Conservation (phyloP, 129 eudicot species). For the Heracleum sosnowskyi region DNA sequence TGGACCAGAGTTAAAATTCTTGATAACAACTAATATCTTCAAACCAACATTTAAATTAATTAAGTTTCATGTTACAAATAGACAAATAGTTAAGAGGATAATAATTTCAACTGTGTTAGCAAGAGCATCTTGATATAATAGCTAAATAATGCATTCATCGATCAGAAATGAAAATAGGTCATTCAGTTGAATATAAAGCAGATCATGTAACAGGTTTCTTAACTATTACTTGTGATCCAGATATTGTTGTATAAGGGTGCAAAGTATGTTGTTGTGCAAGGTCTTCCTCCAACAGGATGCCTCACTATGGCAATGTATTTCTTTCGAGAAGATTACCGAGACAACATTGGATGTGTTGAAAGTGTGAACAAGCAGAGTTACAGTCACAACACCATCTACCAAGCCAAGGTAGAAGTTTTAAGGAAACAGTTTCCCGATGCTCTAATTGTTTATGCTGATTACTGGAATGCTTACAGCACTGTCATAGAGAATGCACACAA, state of each 20-base stretch:
- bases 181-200: not conserved
- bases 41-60: not conserved
- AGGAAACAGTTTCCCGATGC: slow-evolving; percentile 40
- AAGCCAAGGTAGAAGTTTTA: slow-evolving; percentile 36
- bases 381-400: slow-evolving; percentile 54
- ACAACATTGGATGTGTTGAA: slow-evolving; percentile 51
- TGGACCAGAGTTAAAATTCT: not conserved
- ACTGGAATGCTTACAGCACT: slow-evolving; percentile 43
- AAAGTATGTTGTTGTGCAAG: slow-evolving; percentile 68
- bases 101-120: not conserved
- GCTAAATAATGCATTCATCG: not conserved
- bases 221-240: slow-evolving; percentile 21
- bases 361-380: slow-evolving; percentile 41
- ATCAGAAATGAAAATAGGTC: not conserved
- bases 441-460: slow-evolving; percentile 56
- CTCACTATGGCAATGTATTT: slow-evolving; percentile 52
- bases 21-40: not conserved
- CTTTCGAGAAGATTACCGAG: slow-evolving; percentile 44
- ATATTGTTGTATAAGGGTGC: slow-evolving; percentile 65
- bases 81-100: not conserved
- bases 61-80: not conserved
- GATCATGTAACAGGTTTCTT: not conserved
- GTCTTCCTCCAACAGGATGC: slow-evolving; percentile 83
- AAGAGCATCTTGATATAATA: not conserved
- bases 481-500: slow-evolving; percentile 38